phyloP scores from a whole-genome alignment of 345 rosid species.

The Cardiospermum halicacabum region DNA sequence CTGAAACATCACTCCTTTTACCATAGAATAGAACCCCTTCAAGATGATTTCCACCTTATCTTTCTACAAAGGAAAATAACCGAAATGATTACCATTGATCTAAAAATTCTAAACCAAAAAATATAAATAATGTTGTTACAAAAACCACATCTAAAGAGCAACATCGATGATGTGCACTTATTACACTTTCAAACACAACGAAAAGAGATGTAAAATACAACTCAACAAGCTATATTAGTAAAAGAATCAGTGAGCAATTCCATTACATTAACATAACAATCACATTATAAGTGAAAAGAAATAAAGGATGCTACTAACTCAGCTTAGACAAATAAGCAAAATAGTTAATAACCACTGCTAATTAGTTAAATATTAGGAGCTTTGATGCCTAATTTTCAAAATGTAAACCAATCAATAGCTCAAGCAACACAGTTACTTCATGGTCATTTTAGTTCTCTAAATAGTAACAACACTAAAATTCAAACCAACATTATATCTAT shows the following conservation, averaged over 20 bases:
- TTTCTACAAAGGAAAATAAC: constrained; percentile 42
- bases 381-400: not conserved
- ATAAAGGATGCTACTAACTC: no score
- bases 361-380: constrained; percentile 5
- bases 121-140: not conserved
- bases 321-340: no score
- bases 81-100: constrained; percentile 19
- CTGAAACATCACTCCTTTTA: constrained; percentile 64
- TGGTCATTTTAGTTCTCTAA: not conserved
- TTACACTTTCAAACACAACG: not conserved
- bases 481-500: constrained; percentile 11
- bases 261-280: no score
- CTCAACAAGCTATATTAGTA: constrained; percentile 2
- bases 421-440: not conserved
- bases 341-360: not conserved
- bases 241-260: no score
- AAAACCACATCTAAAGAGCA: no score
- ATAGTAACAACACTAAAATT: constrained; percentile 6
- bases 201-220: not conserved
- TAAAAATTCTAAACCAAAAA: constrained; percentile 12
- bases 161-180: no score
- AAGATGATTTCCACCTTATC: constrained; percentile 58
- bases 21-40: constrained; percentile 83
- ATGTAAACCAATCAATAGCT: constrained; percentile 1
- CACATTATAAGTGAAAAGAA: no score